phyloP scores from a whole-genome alignment of 352 stramenopile genomes.

The Aphanomyces cochlioides region DNA sequence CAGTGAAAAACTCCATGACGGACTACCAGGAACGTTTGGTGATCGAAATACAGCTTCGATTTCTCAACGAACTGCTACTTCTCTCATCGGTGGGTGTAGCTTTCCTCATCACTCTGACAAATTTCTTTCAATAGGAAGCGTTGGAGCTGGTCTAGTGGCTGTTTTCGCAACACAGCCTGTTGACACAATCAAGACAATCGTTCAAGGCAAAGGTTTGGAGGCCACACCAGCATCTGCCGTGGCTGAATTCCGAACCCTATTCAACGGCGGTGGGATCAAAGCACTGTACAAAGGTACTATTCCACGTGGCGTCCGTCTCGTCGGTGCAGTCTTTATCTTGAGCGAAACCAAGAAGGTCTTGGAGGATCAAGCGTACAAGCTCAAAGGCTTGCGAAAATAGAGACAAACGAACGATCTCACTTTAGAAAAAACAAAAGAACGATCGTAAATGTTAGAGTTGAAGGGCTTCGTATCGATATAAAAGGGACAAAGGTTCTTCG shows the following conservation, averaged over 20 bases:
- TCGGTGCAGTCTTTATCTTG: slow-evolving; percentile 81
- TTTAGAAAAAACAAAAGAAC: too few relatives aligned
- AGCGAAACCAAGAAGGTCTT: slow-evolving; percentile 64
- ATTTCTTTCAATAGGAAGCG: slow-evolving; percentile 48
- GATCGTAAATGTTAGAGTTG: too few relatives aligned
- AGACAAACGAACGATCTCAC: too few relatives aligned
- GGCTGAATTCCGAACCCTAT: slow-evolving; percentile 46
- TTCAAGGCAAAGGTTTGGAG: slow-evolving; percentile 71
- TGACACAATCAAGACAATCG: slow-evolving; percentile 82
- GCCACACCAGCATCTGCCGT: slow-evolving; percentile 42
- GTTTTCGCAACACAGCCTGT: slow-evolving; percentile 74
- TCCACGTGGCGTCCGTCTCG: slow-evolving; percentile 67
- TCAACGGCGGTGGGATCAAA: slow-evolving; percentile 44
- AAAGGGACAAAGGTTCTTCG: too few relatives aligned
- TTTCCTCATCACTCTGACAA: background rate
- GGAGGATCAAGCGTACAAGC: slow-evolving; percentile 39
- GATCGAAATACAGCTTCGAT: slow-evolving; percentile 31
- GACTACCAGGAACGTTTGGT: slow-evolving; percentile 56
- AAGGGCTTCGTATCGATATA: too few relatives aligned
- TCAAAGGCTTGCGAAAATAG: background rate
- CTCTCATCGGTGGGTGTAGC: slow-evolving; percentile 31
- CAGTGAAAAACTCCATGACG: slow-evolving; percentile 54
- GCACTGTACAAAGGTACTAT: slow-evolving; percentile 70
- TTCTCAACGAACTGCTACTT: background rate
- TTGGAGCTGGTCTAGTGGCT: slow-evolving; percentile 65